Conservation (phyloP, 2,329 filamentous ascomycete genomes). For the Fusarium penzigii region DNA sequence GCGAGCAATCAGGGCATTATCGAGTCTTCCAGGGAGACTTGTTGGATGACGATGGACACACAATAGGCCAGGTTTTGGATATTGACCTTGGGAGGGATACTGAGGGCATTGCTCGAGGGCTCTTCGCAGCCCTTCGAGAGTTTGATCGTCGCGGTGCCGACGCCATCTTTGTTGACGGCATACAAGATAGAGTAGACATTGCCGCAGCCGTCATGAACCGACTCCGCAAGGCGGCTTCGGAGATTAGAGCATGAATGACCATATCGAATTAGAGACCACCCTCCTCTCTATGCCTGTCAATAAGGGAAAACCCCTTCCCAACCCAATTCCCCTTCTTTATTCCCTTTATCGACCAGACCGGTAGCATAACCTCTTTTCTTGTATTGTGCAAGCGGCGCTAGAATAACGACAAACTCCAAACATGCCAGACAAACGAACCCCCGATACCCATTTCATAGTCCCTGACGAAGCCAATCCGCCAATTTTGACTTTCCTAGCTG, state of each 20-base stretch:
- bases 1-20: conserved; percentile 34
- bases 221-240: conserved; percentile 73
- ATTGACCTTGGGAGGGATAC: conserved; percentile 72
- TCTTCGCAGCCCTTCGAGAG: conserved; percentile 85
- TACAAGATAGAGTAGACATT: conserved; percentile 76
- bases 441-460: conserved; percentile 52
- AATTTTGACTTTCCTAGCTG: conserved; percentile 92
- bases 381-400: conserved; percentile 31
- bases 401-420: conserved; percentile 31
- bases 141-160: conserved; percentile 79
- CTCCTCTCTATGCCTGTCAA: conserved; percentile 8
- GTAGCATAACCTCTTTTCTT: conserved; percentile 21
- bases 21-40: conserved; percentile 45
- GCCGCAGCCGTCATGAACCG: conserved; percentile 87
- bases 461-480: conserved; percentile 87
- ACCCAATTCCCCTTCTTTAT: conserved; percentile 6
- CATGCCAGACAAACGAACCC: conserved; percentile 15
- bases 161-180: conserved; percentile 88
- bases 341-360: conserved; percentile 23
- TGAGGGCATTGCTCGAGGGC: conserved; percentile 75
- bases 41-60: conserved; percentile 32
- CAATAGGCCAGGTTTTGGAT: conserved; percentile 58
- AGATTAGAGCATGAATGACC: conserved; percentile 51
- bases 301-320: conserved; percentile 15
- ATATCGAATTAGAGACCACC: conserved; percentile 33